Percentiles rank a stretch among this genome's conserved stretches.
phyloP scores from a whole-genome alignment of 352 stramenopile genomes.

The Plasmopara viticola region DNA sequence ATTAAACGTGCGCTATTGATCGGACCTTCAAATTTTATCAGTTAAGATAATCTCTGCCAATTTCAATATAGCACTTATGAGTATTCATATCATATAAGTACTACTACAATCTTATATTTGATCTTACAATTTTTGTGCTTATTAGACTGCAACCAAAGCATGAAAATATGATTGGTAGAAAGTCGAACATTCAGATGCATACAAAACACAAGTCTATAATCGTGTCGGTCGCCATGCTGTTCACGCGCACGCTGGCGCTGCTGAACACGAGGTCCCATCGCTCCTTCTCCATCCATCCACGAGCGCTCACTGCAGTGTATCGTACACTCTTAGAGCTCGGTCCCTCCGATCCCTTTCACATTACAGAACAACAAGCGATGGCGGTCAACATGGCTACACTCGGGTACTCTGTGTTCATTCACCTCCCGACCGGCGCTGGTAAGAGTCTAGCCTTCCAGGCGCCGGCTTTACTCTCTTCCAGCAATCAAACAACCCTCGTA shows the following conservation, averaged over 20 bases:
- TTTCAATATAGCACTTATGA: too few relatives aligned
- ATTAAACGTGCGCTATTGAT: too few relatives aligned
- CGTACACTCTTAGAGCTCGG: constrained; percentile 34
- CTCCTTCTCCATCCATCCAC: constrained; percentile 1
- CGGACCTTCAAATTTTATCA: too few relatives aligned
- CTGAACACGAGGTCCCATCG: neutral
- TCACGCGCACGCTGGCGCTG: neutral
- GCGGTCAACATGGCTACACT: constrained; percentile 36
- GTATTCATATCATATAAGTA: too few relatives aligned
- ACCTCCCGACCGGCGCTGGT: constrained; percentile 66
- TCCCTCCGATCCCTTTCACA: constrained; percentile 12
- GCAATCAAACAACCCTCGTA: constrained; percentile 45
- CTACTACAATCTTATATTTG: too few relatives aligned
- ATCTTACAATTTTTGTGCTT: too few relatives aligned
- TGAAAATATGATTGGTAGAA: too few relatives aligned
- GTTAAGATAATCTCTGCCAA: too few relatives aligned
- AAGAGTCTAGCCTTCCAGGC: constrained; percentile 81
- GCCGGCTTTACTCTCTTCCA: constrained; percentile 43
- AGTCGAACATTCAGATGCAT: too few relatives aligned
- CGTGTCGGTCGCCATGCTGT: too few relatives aligned
- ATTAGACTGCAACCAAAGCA: too few relatives aligned
- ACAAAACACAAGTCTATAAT: too few relatives aligned
- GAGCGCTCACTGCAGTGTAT: constrained; percentile 25
- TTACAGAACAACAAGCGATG: constrained; percentile 36
- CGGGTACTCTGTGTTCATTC: constrained; percentile 67